Base-by-base conservation (phyloP, 2,329 filamentous ascomycete genomes). In the Eurotiales sp. region DNA sequence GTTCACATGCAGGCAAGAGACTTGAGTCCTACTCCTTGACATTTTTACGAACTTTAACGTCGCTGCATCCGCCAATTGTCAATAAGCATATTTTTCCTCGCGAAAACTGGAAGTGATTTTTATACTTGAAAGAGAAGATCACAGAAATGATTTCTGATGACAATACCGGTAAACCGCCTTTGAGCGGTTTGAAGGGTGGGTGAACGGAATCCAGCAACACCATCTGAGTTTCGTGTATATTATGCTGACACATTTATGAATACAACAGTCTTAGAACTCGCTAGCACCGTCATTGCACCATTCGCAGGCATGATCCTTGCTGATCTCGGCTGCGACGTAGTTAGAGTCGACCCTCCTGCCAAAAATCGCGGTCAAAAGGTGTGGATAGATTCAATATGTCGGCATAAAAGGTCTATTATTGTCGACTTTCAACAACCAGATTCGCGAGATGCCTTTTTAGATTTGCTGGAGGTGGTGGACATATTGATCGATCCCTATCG, bases 241-340 rank as follows among this genome's bases (percentile, higher is more conserved):
- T 36, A 22, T 23, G 10, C 49, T 46, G 49, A 40, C 7, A 2
- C 7, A 1, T 32, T 4, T 32, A 40, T 14, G 1, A 23, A n/a
- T 11, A 23, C 3, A 17, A 37, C 36, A 53, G 51, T 53, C 2
- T 40, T 53, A 23, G 51, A 53, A 40, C 39, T 53, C 25, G 51
- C 45, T 17, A 32, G 46, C 10, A 46, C 41, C 6, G 51, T 37
- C 21, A 49, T 53, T 34, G 46, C 30, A 6, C 51, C 51, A 3
- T 49, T 53, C 27, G 39, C 51, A 22, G 51, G 51, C 40, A 53
- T 53, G 51, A 36, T 53, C 2, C 46, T 53, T 14, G 45, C 46
- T 19, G 51, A 53, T n/a, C 34, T 53, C 15, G 51, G 51, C 10
- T 53, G 51, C 45, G 51, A 53, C 21, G 51, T 53, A 7, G 51